Evolutionary conservation across 108 stramenopile species (phyloP).

Genomic region (Asterionellopsis glacialis): DNA sequence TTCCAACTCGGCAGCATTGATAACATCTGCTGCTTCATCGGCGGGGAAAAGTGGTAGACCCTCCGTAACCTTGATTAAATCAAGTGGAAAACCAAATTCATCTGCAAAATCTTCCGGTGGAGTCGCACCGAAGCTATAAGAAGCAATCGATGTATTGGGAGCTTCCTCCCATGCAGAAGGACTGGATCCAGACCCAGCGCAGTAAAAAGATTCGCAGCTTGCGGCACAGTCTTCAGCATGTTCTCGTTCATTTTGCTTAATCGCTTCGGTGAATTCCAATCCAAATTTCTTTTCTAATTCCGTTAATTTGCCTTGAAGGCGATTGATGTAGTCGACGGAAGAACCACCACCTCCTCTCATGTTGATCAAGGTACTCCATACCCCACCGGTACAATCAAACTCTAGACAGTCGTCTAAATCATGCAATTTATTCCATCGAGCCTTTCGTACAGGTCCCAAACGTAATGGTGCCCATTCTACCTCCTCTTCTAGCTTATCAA

Average conservation of each 20-base stretch:
- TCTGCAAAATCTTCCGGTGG: slow-evolving; percentile 67
- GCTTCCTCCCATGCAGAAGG: too few species aligned
- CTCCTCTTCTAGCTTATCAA: slow-evolving; percentile 3
- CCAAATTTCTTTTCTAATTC: slow-evolving; percentile 19
- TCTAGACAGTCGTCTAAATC: neutral
- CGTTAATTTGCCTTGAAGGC: too few species aligned
- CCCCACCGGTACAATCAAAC: slow-evolving; percentile 2
- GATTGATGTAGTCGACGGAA: too few species aligned
- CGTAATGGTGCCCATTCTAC: slow-evolving; percentile 17
- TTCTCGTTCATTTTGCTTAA: slow-evolving; percentile 38
- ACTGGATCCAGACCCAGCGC: slow-evolving; percentile 9
- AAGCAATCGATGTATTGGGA: slow-evolving; percentile 30
- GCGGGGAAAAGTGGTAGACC: slow-evolving; percentile 38
- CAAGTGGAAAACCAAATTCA: slow-evolving; percentile 55
- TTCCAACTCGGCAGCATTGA: slow-evolving; percentile 38
- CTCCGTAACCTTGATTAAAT: slow-evolving; percentile 55
- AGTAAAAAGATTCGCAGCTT: slow-evolving; percentile 57
- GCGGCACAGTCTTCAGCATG: slow-evolving; percentile 45
- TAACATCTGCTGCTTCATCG: slow-evolving; percentile 32
- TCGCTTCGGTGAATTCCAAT: slow-evolving; percentile 30
- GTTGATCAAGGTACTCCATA: neutral
- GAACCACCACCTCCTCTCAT: slow-evolving; percentile 19
- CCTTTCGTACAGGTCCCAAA: slow-evolving; percentile 30
- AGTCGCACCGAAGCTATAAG: slow-evolving; percentile 51
- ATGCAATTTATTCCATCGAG: slow-evolving; percentile 6